These are phyloP conservation scores for Phytophthora quininea DNA, from an alignment of 352 stramenopile species.

Conservation along the genomic window DNA sequence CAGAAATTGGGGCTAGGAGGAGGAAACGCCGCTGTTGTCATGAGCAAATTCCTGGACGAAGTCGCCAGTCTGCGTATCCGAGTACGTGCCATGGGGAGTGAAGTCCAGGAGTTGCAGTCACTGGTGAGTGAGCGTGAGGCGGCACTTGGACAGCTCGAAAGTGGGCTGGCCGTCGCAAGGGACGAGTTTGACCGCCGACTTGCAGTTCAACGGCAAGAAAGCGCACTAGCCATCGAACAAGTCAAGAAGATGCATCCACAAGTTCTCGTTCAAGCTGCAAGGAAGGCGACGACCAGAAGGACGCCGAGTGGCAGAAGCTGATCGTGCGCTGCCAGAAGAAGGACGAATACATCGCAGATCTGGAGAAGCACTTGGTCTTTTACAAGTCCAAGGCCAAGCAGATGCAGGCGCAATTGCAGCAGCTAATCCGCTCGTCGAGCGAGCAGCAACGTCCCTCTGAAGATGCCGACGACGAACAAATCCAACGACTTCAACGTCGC, in stretches of 20 bases:
- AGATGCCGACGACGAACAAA: constrained; percentile 22
- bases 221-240: constrained; percentile 23
- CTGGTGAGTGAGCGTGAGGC: constrained; percentile 58
- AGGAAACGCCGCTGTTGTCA: constrained; percentile 22
- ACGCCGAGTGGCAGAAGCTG: constrained; percentile 75
- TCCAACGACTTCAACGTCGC: constrained; percentile 47
- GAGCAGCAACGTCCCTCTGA: constrained; percentile 36
- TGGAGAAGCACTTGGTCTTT: constrained; percentile 87
- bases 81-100: constrained; percentile 44
- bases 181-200: constrained; percentile 78
- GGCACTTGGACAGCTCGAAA: constrained; percentile 63
- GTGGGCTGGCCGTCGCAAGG: constrained; percentile 57
- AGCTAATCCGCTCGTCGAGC: constrained; percentile 71
- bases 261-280: constrained; percentile 21
- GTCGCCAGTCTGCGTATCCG: constrained; percentile 52
- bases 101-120: constrained; percentile 44
- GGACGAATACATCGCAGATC: constrained; percentile 81
- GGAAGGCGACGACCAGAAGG: constrained; percentile 18
- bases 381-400: constrained; percentile 90
- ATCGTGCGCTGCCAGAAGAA: constrained; percentile 78
- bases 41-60: constrained; percentile 65
- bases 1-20: constrained; percentile 30
- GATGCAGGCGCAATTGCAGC: constrained; percentile 82
- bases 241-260: constrained; percentile 54
- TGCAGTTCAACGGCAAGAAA: constrained; percentile 58